Percentiles rank a stretch among this genome's conserved stretches.
Evolutionary conservation across 2,329 filamentous ascomycete genomes (phyloP).

Genomic region (Exophiala oligosperma): DNA sequence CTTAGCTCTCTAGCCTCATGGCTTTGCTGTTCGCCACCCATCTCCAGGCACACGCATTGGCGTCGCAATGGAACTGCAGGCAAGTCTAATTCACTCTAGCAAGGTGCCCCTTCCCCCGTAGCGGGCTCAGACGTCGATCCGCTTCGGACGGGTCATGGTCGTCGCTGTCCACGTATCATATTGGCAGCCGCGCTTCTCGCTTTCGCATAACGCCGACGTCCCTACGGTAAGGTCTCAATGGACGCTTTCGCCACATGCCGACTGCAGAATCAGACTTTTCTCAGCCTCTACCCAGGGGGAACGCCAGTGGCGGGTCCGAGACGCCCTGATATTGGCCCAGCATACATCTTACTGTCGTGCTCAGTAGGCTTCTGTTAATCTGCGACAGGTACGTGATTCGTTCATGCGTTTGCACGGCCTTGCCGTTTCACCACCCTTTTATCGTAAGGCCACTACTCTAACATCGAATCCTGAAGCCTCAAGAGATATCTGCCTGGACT

Average conservation of each 20-base stretch:
- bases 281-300: constrained; percentile 4
- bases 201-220: constrained; percentile 6
- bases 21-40: constrained; percentile 11
- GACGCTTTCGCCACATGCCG: constrained; percentile 18
- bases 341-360: constrained; percentile 1
- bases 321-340: not conserved
- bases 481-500: not conserved
- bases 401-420: constrained; percentile 1
- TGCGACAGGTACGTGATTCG: constrained; percentile 10
- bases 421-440: constrained; percentile 1
- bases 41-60: constrained; percentile 5
- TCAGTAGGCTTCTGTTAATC: not conserved
- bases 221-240: not conserved
- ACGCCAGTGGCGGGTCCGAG: not conserved
- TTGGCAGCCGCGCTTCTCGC: not conserved
- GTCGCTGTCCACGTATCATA: constrained; percentile 4
- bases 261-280: constrained; percentile 7
- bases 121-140: constrained; percentile 4
- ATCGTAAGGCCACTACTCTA: constrained; percentile 1
- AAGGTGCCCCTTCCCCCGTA: constrained; percentile 8
- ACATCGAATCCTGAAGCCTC: not conserved
- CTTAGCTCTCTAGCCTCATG: constrained; percentile 2
- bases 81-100: constrained; percentile 7
- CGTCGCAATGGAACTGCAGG: constrained; percentile 17
- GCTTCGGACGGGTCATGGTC: not conserved